Conservation (phyloP, 2,329 filamentous ascomycete species). For the Curvularia sp. region DNA sequence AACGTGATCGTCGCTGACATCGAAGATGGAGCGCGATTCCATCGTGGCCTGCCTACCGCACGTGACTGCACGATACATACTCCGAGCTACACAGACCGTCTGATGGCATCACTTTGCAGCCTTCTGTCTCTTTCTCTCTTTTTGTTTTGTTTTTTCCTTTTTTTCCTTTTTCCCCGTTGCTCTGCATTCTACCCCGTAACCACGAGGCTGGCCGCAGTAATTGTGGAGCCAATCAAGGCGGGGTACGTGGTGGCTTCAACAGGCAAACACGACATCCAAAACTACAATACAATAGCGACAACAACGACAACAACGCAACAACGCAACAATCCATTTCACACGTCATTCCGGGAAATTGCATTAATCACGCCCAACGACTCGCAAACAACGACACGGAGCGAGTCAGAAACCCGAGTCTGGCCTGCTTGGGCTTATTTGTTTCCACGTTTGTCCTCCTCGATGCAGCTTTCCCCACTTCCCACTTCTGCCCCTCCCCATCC, state of each 20-base stretch:
- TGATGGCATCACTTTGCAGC: constrained; percentile 14
- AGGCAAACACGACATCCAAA: constrained; percentile 30
- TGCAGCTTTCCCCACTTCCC: constrained; percentile 12
- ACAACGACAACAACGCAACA: constrained; percentile 35
- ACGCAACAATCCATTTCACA: constrained; percentile 18
- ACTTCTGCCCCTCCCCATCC: constrained; percentile 12
- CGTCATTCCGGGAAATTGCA: background rate
- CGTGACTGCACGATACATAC: background rate
- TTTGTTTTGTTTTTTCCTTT: background rate
- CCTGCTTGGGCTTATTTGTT: constrained; percentile 22
- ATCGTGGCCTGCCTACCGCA: background rate
- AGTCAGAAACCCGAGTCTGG: background rate
- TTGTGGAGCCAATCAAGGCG: constrained; percentile 36
- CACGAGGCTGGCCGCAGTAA: constrained; percentile 18
- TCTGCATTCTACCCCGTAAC: background rate
- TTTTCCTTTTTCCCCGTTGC: background rate
- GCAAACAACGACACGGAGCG: background rate
- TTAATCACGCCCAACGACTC: background rate
- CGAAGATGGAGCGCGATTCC: background rate
- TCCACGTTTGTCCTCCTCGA: constrained; percentile 19
- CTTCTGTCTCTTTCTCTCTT: background rate
- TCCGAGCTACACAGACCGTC: background rate
- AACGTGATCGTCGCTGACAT: constrained; percentile 10
- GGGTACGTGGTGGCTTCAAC: constrained; percentile 39
- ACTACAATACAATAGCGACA: constrained; percentile 1